These are phyloP conservation scores for Fusarium nisikadoi DNA, from an alignment of 2,329 filamentous ascomycete species.

Conservation along the genomic window DNA sequence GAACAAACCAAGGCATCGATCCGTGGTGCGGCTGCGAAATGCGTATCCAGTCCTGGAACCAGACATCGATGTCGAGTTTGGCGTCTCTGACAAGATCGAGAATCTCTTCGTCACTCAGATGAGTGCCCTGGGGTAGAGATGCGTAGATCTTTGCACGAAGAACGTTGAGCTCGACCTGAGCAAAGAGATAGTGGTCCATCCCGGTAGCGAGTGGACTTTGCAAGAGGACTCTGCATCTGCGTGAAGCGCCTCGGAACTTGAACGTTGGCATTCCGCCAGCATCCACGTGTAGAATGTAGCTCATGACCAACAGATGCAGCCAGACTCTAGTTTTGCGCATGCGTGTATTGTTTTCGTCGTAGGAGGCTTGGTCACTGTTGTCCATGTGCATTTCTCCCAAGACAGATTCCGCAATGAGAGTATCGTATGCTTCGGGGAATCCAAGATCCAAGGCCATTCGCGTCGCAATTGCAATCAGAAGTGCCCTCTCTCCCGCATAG, in stretches of 20 bases:
- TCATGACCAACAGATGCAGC: constrained; percentile 6
- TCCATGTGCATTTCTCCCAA: background rate
- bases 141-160: constrained; percentile 19
- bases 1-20: constrained; percentile 14
- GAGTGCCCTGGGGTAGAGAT: background rate
- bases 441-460: constrained; percentile 20
- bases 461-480: constrained; percentile 4
- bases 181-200: constrained; percentile 17
- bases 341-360: background rate
- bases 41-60: constrained; percentile 19
- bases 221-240: constrained; percentile 4
- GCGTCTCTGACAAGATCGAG: constrained; percentile 11
- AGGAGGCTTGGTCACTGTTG: accelerated
- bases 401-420: background rate
- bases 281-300: constrained; percentile 15
- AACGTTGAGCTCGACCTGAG: constrained; percentile 14
- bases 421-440: constrained; percentile 14
- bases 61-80: constrained; percentile 19
- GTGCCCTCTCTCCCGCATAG: constrained; percentile 14
- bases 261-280: constrained; percentile 12
- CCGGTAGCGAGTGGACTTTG: constrained; percentile 7
- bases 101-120: background rate
- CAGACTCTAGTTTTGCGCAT: constrained; percentile 19
- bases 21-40: background rate
- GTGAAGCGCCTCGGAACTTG: constrained; percentile 13